A percentile compares a stretch with the other conserved stretches of the same genome.
Conservation (phyloP, 805 yeast genomes). For the Myxozyma neglecta region DNA sequence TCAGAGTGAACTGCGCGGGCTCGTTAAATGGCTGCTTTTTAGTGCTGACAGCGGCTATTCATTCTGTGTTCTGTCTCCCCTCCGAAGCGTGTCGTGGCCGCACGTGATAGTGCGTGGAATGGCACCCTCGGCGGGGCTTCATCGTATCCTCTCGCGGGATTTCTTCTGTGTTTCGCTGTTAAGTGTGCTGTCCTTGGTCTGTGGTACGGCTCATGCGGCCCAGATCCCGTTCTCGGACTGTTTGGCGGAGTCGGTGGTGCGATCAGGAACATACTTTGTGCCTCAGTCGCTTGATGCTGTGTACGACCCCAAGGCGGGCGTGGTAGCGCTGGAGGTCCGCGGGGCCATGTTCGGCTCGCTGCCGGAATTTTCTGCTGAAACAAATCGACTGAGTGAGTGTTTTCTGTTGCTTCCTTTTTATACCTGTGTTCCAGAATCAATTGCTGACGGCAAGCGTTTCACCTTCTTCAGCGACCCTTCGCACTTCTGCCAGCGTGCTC, state of each 20-base stretch:
- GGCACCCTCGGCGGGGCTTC: too few relatives aligned
- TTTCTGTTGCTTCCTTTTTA: neutral
- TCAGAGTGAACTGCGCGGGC: neutral
- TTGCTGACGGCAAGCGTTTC: neutral
- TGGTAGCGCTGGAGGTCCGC: constrained; percentile 12
- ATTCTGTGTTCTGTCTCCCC: neutral
- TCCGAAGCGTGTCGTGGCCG: neutral
- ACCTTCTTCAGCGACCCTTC: constrained; percentile 33
- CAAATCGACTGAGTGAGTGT: constrained; percentile 28
- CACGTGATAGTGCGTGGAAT: too few relatives aligned
- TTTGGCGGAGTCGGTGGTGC: constrained; percentile 3
- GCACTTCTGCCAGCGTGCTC: constrained; percentile 32
- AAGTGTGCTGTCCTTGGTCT: neutral
- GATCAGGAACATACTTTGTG: constrained; percentile 26
- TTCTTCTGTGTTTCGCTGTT: too few relatives aligned
- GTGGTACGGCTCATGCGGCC: constrained; percentile 13
- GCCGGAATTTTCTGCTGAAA: constrained; percentile 20
- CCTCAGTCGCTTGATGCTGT: constrained; percentile 22
- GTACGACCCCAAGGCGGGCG: constrained; percentile 15
- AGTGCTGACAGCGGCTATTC: neutral
- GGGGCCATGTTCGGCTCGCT: constrained; percentile 27
- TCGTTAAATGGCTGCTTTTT: neutral
- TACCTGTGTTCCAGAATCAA: neutral
- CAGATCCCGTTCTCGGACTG: constrained; percentile 19
- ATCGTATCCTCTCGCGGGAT: too few relatives aligned